Evolutionary conservation across 352 stramenopile species (phyloP), one percentile per base, ranked within the genome.

Genomic region (Phytophthora sp.): DNA sequence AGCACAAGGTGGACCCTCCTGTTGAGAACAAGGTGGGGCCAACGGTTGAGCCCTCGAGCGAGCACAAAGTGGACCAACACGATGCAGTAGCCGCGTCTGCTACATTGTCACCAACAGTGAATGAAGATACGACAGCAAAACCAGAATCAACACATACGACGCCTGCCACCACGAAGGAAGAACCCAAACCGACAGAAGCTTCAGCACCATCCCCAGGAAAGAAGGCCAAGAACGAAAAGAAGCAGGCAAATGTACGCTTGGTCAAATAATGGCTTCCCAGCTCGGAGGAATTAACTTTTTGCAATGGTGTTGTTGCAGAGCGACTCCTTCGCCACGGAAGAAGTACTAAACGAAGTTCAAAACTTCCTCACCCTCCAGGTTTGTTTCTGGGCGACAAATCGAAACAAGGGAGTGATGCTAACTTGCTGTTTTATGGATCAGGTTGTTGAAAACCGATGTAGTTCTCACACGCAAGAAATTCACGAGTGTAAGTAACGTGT

Each of bases 381-480:
- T 56, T 4, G 50, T 34, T 13, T 24, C 21, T 11, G 2, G 30
- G 15, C 9, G 15, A 13, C 5, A 9, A n/a, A n/a, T n/a, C n/a
- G n/a, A n/a, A n/a, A n/a, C n/a, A n/a, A n/a, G n/a, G n/a, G n/a
- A n/a, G n/a, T n/a, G n/a, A n/a, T n/a, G n/a, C 6, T 49, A 12
- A 59, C 7, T 20, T 54, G 10, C 31, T 23, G 4, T 23, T 4
- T 24, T 51, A 7, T 28, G 2, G 17, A 24, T n/a, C 38, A 90
- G 78, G 75, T 90, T 53, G 26, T 45, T 3, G 75, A 83, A 24
- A 86, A 83, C 54, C 79, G 80, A 52, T 80, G 79, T 52, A 82
- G 62, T 18, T 79, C 79, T 0, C 63, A 87, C 57, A 43, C 60
- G 34, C 71, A 81, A 54, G 72, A 88, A 18, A 84, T 91, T 44